Evolutionary conservation across 768 basidiomycete species (phyloP), one percentile per base, ranked within the genome.

Genomic region (Phaffia tasmanica): DNA sequence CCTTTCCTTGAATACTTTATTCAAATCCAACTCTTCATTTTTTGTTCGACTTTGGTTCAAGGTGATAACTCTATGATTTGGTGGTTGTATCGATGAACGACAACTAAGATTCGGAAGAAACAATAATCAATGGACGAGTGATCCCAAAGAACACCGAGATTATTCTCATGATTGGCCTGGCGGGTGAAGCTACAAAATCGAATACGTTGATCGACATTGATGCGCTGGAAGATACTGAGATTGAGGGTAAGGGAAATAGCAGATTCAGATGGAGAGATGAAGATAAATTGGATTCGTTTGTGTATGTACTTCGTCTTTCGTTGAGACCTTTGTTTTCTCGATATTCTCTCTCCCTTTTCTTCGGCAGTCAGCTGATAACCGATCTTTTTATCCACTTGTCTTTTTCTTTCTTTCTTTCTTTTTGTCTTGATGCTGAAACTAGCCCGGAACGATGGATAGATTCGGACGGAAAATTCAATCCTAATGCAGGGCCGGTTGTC

Each of bases 381-480:
- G 6, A 42, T 42, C 35, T 42, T 42, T 42, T 11, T 42, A 42
- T 42, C 11, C 35, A 42, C 35, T 42, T 42, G 11, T 42, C n/a
- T n/a, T n/a, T n/a, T n/a, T n/a, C n/a, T n/a, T n/a, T n/a, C n/a
- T n/a, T n/a, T n/a, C n/a, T n/a, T n/a, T n/a, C n/a, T n/a, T n/a
- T n/a, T n/a, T n/a, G n/a, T n/a, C n/a, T n/a, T n/a, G n/a, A n/a
- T n/a, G n/a, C n/a, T n/a, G 11, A 42, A 4, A 42, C 53, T 51
- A 23, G 47, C 18, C 61, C 61, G 35, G 61, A 62, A n/a, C 21
- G 61, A 2, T 62, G 61, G 61, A 27, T 62, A 5, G 61, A 62
- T 29, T 48, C 19, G 6, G 61, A 29, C 1, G 61, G 61, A 25
- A 49, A 21, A 11, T 62, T 62, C 9, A 27, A 62, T 51, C 53